Evolutionary conservation across 2,329 filamentous ascomycete genomes (phyloP).

Genomic region (Colletotrichum lini): DNA sequence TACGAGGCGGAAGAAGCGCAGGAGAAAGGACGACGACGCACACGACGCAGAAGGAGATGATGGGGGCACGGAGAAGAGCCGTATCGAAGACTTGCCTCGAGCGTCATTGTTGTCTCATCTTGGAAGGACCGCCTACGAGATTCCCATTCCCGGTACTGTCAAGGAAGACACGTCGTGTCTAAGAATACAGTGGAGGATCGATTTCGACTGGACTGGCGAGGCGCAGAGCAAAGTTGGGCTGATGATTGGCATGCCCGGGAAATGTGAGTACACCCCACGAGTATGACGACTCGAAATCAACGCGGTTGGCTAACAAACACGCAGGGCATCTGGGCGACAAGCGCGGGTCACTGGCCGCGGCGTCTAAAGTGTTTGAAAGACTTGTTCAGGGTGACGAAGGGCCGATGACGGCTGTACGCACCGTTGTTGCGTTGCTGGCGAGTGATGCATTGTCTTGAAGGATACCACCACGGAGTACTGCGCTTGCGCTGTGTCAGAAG

Average conservation of each 20-base stretch:
- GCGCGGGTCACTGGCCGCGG: constrained; percentile 67
- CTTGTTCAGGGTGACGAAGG: constrained; percentile 70
- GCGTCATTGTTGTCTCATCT: constrained; percentile 68
- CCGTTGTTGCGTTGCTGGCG: constrained; percentile 71
- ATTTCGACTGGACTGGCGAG: constrained; percentile 82
- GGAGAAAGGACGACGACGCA: constrained; percentile 44
- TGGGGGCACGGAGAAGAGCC: constrained; percentile 1
- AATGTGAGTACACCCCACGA: constrained; percentile 67
- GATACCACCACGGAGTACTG: constrained; percentile 12
- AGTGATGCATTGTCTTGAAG: constrained; percentile 53
- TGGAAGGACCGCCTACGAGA: constrained; percentile 64
- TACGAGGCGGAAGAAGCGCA: constrained; percentile 45
- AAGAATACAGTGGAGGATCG: constrained; percentile 73
- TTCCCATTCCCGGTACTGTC: constrained; percentile 56
- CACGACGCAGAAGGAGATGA: constrained; percentile 44
- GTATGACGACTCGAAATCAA: background rate
- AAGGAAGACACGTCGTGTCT: constrained; percentile 57
- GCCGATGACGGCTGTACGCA: constrained; percentile 69
- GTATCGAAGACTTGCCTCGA: constrained; percentile 43
- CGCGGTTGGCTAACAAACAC: constrained; percentile 35
- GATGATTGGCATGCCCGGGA: constrained; percentile 69
- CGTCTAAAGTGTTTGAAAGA: constrained; percentile 73
- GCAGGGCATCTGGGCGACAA: constrained; percentile 74
- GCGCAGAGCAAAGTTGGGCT: constrained; percentile 72
- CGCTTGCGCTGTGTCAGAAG: constrained; percentile 1